Conservation (phyloP, 2,329 filamentous ascomycete species). For the Curvularia lunata region DNA sequence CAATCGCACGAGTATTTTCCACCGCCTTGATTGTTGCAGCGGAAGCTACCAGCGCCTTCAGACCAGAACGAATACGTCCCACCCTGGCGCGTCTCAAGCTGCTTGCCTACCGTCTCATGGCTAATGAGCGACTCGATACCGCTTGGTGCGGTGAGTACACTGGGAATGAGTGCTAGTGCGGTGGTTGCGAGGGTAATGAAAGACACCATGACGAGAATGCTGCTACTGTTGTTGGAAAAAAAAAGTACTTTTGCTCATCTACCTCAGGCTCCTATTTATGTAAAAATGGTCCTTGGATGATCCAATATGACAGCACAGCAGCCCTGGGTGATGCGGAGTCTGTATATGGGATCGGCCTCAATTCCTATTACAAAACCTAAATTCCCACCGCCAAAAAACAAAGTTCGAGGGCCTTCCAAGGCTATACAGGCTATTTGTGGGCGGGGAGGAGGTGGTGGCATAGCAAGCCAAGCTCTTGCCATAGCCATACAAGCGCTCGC, state of each 20-base stretch:
- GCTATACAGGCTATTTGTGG: background rate
- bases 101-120: conserved; percentile 17
- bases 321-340: background rate
- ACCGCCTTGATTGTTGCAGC: conserved; percentile 30
- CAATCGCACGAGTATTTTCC: conserved; percentile 35
- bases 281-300: background rate
- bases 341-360: background rate
- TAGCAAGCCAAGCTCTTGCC: background rate
- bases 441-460: background rate
- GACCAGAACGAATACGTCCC: conserved; percentile 66
- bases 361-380: background rate
- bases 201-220: conserved; percentile 8
- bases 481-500: background rate
- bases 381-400: background rate
- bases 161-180: conserved; percentile 2
- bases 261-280: background rate
- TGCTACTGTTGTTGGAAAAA: background rate
- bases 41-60: conserved; percentile 50
- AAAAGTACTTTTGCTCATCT: background rate
- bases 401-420: background rate
- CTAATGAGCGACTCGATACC: conserved; percentile 5
- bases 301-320: background rate
- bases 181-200: conserved; percentile 3
- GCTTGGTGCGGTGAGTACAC: conserved; percentile 6
- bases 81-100: conserved; percentile 14